These are phyloP conservation scores for Cladosporium oxysporum DNA, from an alignment of 2,329 filamentous ascomycete species.

Conservation along the genomic window DNA sequence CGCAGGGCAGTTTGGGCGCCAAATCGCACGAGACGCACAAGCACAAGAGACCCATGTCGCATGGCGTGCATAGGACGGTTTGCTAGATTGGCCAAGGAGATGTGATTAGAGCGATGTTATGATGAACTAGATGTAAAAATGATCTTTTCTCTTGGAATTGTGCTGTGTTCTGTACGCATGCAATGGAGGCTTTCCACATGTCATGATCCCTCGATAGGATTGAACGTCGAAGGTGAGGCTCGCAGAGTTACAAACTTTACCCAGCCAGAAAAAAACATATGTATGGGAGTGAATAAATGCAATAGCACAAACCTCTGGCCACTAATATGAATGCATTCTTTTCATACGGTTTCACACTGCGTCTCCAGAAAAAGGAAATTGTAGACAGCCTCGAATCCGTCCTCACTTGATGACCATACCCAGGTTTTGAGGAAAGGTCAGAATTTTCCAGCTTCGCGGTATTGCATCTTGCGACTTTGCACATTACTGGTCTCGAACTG, in stretches of 20 bases:
- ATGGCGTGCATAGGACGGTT: slow-evolving; percentile 52
- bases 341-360: background rate
- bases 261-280: too few relatives aligned
- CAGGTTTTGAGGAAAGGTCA: background rate
- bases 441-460: background rate
- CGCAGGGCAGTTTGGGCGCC: slow-evolving; percentile 41
- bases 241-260: too few relatives aligned
- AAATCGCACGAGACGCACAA: slow-evolving; percentile 47
- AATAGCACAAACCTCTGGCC: background rate
- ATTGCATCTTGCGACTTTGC: background rate
- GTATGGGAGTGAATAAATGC: background rate
- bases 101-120: background rate
- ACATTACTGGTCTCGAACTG: background rate
- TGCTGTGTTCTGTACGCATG: background rate
- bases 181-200: background rate
- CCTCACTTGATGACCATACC: background rate
- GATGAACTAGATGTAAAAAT: background rate
- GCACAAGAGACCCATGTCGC: slow-evolving; percentile 46
- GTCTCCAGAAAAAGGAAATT: background rate
- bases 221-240: too few relatives aligned
- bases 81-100: slow-evolving; percentile 38
- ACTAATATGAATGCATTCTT: background rate
- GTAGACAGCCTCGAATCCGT: too few relatives aligned
- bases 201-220: too few relatives aligned
- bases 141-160: background rate